Evolutionary conservation across 176 grass and related monocot species (phyloP), one percentile per base, ranked within the genome.

Genomic region (Oryza coarctata): DNA sequence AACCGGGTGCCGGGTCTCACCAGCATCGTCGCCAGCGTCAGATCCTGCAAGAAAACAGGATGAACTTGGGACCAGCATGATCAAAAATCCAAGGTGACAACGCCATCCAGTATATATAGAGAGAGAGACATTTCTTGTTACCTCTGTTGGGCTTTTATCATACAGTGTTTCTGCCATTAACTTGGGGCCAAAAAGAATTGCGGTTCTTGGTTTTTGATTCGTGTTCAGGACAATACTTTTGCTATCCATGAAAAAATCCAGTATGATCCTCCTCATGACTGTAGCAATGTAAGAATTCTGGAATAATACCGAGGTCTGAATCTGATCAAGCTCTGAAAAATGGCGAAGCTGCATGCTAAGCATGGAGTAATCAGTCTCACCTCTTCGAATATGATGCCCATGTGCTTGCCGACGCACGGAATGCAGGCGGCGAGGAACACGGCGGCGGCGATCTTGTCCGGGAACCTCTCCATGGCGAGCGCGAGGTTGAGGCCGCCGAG

Each of bases 401-500:
- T 36, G 78, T 73, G 78, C 3, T 1, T 73, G 73, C 78, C 71
- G 31, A 49, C 62, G 71, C 80, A 61, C 18, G 87, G 87, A 87
- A 87, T 89, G 73, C 4, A 10, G 3, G 80, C 80, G 55, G 76
- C 71, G 9, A 86, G 28, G 70, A 93, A 87, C 50, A 93, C 87
- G 43, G 84, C 91, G 12, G 64, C 84, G 20, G 82, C 69, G 32
- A 87, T 11, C 76, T 92, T 92, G 25, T 12, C 0, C 0, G 90
- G 80, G 77, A 84, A 82, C 71, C 68, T 36, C 65, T 87, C 84
- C 91, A 85, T 87, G 77, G 87, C 84, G 72, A 93, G 80, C 27
- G 84, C 75, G 30, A 90, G 0, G 83, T 6, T 76, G 27, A 83
- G 66, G 11, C 86, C 90, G 33, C 86, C 86, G 36, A 82, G 49